Conservation (phyloP, 2,329 filamentous ascomycete species). For the Lecanoromycetidae sp. region DNA sequence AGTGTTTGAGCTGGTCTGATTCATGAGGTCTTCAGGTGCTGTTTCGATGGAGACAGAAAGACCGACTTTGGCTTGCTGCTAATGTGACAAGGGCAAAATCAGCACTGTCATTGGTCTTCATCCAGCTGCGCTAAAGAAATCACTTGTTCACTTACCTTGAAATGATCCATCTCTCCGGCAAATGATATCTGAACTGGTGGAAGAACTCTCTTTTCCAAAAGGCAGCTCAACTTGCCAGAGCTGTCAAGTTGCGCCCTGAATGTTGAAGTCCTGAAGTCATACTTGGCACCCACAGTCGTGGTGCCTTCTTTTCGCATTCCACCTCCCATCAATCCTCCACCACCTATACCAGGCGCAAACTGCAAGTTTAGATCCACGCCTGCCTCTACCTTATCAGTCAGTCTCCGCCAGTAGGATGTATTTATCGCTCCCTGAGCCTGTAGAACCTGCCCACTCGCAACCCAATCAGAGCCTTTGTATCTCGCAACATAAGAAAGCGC, state of each 20-base stretch:
- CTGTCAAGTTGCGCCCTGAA: constrained; percentile 96
- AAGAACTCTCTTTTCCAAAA: constrained; percentile 91
- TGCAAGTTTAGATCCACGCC: constrained; percentile 90
- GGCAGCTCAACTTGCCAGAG: constrained; percentile 79
- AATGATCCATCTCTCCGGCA: constrained; percentile 91
- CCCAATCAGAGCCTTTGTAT: constrained; percentile 88
- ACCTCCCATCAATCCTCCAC: constrained; percentile 62
- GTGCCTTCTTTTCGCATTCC: constrained; percentile 72
- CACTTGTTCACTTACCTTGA: constrained; percentile 56
- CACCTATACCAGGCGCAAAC: constrained; percentile 51
- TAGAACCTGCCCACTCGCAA: constrained; percentile 70
- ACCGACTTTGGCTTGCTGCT: constrained; percentile 94
- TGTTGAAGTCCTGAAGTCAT: constrained; percentile 90
- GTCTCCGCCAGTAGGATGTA: constrained; percentile 82
- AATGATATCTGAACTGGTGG: constrained; percentile 89
- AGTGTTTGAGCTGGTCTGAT: constrained; percentile 50
- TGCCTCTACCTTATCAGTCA: constrained; percentile 92
- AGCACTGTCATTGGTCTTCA: neutral
- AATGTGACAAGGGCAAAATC: constrained; percentile 5
- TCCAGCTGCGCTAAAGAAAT: too few relatives aligned
- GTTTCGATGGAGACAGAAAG: constrained; percentile 87
- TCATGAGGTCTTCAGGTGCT: constrained; percentile 71
- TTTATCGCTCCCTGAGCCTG: constrained; percentile 79
- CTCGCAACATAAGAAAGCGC: constrained; percentile 79
- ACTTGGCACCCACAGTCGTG: constrained; percentile 88